Percentiles rank a stretch among this genome's conserved stretches.
Evolutionary conservation across 73 alveolate species (phyloP).

Genomic region (Tetrahymena elliotti): DNA sequence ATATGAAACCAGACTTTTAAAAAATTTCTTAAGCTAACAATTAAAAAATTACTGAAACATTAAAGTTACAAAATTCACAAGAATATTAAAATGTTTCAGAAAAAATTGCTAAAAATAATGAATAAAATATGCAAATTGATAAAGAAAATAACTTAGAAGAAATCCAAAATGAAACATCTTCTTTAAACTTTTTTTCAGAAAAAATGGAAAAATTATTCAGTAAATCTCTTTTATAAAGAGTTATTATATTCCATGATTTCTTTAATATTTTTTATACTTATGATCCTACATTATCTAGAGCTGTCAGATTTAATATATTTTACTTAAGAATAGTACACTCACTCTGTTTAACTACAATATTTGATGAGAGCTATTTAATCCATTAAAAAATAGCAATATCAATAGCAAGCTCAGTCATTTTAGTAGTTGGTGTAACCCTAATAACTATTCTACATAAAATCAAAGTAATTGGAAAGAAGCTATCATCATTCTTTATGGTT

Average conservation of each 20-base stretch:
- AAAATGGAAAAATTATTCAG: too few relatives aligned
- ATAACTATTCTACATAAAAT: background rate
- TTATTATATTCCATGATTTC: background rate
- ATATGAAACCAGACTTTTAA: too few relatives aligned
- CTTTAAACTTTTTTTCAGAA: too few relatives aligned
- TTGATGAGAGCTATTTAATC: background rate
- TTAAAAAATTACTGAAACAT: too few relatives aligned
- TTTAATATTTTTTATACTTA: too few relatives aligned
- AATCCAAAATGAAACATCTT: too few relatives aligned
- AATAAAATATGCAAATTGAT: too few relatives aligned
- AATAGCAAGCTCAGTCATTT: background rate
- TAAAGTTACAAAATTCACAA: too few relatives aligned
- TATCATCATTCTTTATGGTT: background rate
- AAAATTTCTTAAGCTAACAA: too few relatives aligned
- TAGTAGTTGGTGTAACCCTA: background rate
- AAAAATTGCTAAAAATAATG: too few relatives aligned
- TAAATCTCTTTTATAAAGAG: background rate
- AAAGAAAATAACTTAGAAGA: background rate
- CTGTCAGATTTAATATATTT: background rate
- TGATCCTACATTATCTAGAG: background rate
- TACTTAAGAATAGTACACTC: background rate
- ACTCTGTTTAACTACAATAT: background rate
- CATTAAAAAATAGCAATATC: background rate
- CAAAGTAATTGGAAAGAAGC: background rate
- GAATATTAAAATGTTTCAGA: too few relatives aligned